Conservation (phyloP, 345 rosid species). For the Murraya koenigii region DNA sequence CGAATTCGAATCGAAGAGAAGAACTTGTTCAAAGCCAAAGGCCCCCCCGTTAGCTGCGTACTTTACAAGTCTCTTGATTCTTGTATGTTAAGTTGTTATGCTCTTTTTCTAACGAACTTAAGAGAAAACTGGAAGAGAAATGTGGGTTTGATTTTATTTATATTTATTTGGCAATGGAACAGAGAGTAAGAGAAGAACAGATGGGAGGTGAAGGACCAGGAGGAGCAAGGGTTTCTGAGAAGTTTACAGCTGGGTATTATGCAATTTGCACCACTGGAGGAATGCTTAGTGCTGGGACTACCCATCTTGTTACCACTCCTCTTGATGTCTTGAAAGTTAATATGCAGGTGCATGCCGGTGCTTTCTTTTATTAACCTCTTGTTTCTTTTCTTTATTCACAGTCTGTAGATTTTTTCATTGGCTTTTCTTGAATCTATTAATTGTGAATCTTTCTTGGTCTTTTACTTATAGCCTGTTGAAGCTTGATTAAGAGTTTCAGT, state of each 20-base stretch:
- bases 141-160: conserved; percentile 5
- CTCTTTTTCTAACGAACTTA: not conserved
- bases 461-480: not conserved
- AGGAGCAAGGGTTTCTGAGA: conserved; percentile 21
- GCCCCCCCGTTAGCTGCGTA: not conserved
- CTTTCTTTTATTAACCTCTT: not conserved
- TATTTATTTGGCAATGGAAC: not conserved
- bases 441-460: not conserved
- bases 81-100: not conserved
- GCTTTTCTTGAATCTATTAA: too few relatives aligned
- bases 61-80: too few relatives aligned
- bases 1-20: not conserved
- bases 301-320: conserved; percentile 60
- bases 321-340: conserved; percentile 66
- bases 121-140: not conserved
- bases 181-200: not conserved
- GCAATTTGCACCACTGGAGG: conserved; percentile 52
- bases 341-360: conserved; percentile 44
- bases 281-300: conserved; percentile 61
- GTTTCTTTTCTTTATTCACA: not conserved
- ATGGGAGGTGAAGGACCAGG: conserved; percentile 18
- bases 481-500: not conserved
- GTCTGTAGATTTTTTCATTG: too few relatives aligned
- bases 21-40: not conserved
- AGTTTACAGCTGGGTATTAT: conserved; percentile 48